Evolutionary conservation across 176 grass and related monocot genomes (phyloP), one percentile per base, ranked within the genome.

Genomic region (Dactylis glomerata): DNA sequence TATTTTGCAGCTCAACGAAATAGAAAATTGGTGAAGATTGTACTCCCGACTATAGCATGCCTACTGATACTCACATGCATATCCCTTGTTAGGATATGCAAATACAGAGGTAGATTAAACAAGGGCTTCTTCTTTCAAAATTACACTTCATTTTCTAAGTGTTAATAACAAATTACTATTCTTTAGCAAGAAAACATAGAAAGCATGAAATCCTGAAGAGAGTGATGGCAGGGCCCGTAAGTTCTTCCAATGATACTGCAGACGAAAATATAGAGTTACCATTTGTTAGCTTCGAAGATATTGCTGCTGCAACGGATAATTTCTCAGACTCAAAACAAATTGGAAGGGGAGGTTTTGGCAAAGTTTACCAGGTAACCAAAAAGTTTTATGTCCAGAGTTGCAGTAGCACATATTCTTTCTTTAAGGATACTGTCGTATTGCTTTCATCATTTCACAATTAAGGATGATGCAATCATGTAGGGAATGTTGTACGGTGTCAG

Each of bases 321-420:
- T 71, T 71, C 68, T 44, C 68, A 2, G 68, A 71, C 68, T 71
- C 38, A 0, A 71, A 44, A 24, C 22, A 44, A 71, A 71, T 71
- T 6, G 68, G 37, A 16, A 44, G 38, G 12, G 68, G 68, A 26
- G 68, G 38, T 71, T 88, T 88, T 63, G 81, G 72, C 31, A 68
- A 77, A 49, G 74, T 88, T 71, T 84, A 73, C 26, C 79, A 88
- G 81, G 71, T 84, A 83, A 45, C n/a, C 5, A 45, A 10, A 45
- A 44, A 16, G n/a, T 26, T 3, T 24, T 16, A 3, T 23, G 4
- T 71, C 11, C 67, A 70, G 2, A 8, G 11, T 71, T 26, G 14
- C 38, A 8, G 1, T 45, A 71, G 12, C 38, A 71, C 22, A 71
- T 37, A 8, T 34, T 38, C 34, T 12, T n/a, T 38, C 14, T n/a